Evolutionary conservation across 148 eudicot species (phyloP).

Genomic region (Vaccinium myrtillus): DNA sequence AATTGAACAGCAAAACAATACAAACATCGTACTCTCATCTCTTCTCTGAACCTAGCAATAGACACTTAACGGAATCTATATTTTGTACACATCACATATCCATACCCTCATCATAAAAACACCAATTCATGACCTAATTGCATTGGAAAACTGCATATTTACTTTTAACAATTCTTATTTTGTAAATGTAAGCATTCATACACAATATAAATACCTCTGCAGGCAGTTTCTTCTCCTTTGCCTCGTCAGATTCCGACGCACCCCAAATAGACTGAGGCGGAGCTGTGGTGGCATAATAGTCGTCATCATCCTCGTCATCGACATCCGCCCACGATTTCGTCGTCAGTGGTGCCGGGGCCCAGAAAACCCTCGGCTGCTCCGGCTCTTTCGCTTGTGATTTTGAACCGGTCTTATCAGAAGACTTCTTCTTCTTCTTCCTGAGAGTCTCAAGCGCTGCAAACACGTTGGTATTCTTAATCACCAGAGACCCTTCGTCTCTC

Average conservation of each 20-base stretch:
- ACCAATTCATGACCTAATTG: too few relatives aligned
- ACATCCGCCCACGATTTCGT: conserved; percentile 95
- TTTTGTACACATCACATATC: too few relatives aligned
- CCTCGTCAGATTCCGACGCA: conserved; percentile 16
- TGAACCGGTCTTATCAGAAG: conserved; percentile 21
- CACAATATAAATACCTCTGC: conserved; percentile 12
- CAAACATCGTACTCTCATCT: too few relatives aligned
- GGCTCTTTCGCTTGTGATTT: conserved; percentile 34
- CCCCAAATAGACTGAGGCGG: conserved; percentile 72
- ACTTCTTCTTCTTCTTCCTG: conserved; percentile 77
- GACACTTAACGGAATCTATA: too few relatives aligned
- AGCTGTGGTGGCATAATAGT: conserved; percentile 78
- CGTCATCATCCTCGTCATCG: conserved; percentile 94
- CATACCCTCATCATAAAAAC: too few relatives aligned
- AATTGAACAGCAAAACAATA: too few relatives aligned
- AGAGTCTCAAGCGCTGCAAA: conserved; percentile 79
- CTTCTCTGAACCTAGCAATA: too few relatives aligned
- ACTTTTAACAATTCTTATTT: too few relatives aligned
- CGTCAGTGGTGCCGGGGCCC: conserved; percentile 70
- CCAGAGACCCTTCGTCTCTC: conserved; percentile 57
- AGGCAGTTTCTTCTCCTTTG: background rate
- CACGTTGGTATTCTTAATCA: conserved; percentile 67
- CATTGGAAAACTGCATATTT: too few relatives aligned
- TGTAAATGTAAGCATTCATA: background rate
- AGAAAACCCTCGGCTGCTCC: conserved; percentile 40